Percentiles rank a stretch among this genome's conserved stretches.
Conservation (phyloP, 805 yeast species). For the Isabelozyma gotoi region DNA sequence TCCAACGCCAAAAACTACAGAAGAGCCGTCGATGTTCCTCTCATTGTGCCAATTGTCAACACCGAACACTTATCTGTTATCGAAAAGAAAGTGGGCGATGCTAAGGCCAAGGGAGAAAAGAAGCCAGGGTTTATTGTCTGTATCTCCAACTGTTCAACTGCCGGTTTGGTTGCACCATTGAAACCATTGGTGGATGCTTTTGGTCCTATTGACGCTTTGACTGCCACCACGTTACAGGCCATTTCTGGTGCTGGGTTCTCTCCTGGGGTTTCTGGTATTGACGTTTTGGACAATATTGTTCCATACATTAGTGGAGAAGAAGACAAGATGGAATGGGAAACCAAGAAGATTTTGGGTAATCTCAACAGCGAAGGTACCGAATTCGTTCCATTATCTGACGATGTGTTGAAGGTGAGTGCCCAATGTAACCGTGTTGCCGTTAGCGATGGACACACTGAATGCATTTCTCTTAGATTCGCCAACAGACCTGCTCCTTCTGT, state of each 20-base stretch:
- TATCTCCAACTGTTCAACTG: constrained; percentile 97
- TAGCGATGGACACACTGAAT: constrained; percentile 96
- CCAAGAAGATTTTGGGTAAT: constrained; percentile 86
- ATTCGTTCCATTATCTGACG: constrained; percentile 58
- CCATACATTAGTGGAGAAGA: constrained; percentile 97
- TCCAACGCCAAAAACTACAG: constrained; percentile 97
- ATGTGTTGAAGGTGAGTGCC: constrained; percentile 84
- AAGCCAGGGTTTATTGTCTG: constrained; percentile 86
- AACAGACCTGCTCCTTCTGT: constrained; percentile 82
- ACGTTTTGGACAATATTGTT: constrained; percentile 88
- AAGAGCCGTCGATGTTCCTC: constrained; percentile 82
- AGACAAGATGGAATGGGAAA: constrained; percentile 98
- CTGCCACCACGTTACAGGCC: constrained; percentile 94
- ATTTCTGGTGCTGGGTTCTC: constrained; percentile 98
- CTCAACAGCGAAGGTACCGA: constrained; percentile 51
- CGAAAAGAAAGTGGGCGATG: constrained; percentile 53
- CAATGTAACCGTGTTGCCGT: constrained; percentile 97
- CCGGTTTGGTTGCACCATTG: constrained; percentile 94
- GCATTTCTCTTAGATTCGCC: constrained; percentile 82
- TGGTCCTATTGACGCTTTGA: constrained; percentile 85
- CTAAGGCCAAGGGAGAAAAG: constrained; percentile 53
- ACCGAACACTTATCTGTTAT: constrained; percentile 83
- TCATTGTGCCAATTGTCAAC: constrained; percentile 93
- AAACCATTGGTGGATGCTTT: constrained; percentile 88
- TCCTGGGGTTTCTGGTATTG: constrained; percentile 96